These are phyloP conservation scores for Coemansia sp. DNA, from an alignment of 192 early-diverging fungal genomes.

Conservation along the genomic window DNA sequence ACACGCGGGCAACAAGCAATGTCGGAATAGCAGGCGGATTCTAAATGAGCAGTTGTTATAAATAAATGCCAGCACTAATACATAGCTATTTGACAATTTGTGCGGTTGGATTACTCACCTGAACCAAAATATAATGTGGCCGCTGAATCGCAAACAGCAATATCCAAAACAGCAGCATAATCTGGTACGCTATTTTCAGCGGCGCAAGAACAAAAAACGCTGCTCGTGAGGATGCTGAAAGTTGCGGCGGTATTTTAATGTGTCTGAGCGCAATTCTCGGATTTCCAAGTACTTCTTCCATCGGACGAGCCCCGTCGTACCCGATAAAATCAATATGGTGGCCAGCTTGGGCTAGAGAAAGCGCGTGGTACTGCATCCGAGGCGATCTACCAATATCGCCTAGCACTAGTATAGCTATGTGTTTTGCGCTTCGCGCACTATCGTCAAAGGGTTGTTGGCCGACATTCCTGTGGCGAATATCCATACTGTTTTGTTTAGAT, in stretches of 20 bases:
- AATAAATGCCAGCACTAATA: background rate
- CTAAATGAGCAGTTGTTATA: conserved; percentile 33
- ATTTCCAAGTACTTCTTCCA: conserved; percentile 20
- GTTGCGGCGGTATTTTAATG: conserved; percentile 43
- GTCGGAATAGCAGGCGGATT: conserved; percentile 96
- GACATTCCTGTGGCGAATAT: background rate
- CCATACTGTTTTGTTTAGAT: background rate
- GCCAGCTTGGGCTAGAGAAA: conserved; percentile 67
- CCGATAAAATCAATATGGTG: conserved; percentile 81
- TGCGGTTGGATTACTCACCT: conserved; percentile 56
- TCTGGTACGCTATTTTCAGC: conserved; percentile 63
- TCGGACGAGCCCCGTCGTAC: conserved; percentile 63
- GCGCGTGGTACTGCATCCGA: conserved; percentile 90
- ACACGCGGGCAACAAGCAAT: conserved; percentile 70
- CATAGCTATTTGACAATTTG: background rate
- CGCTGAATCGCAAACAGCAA: conserved; percentile 58
- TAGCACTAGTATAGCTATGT: conserved; percentile 61
- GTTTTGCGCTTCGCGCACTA: background rate
- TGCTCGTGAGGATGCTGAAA: conserved; percentile 57
- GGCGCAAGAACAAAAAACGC: conserved; percentile 70
- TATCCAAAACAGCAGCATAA: conserved; percentile 61
- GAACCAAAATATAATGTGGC: conserved; percentile 72
- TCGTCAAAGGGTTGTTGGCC: background rate
- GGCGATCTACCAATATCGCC: conserved; percentile 87
- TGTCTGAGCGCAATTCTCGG: conserved; percentile 25